Evolutionary conservation across 148 eudicot genomes (phyloP), one percentile per base, ranked within the genome.

Genomic region (Pouteria glomerata): DNA sequence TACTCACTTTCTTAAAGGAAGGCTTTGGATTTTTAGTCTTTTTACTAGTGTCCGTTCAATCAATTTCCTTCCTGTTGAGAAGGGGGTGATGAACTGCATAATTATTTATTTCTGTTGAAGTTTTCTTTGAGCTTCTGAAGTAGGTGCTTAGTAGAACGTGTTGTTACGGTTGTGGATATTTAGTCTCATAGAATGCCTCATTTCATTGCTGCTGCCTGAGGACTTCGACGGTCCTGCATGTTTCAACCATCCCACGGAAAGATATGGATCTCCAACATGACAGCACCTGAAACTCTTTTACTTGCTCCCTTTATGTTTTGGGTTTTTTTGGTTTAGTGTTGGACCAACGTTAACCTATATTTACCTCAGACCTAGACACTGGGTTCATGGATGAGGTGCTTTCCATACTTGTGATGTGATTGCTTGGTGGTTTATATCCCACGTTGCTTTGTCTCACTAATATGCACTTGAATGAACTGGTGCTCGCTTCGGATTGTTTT

Each of bases 181-280:
- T 45, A 63, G 11, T 63, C 48, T 41, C 30, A 63, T 41, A 63
- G 0, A n/a, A n/a, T 37, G 15, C 48, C 24, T 18, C 39, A 33
- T 14, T 23, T 41, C 23, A 42, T 63, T 39, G 34, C 50, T 13
- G 18, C 50, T 39, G 14, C 50, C 21, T 63, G 18, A 41, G 31
- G 47, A 63, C n/a, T n/a, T n/a, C n/a, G n/a, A n/a, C n/a, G n/a
- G n/a, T 18, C 50, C 48, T 63, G 48, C 67, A 37, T 23, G 50
- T 63, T 63, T 62, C 7, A 62, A 41, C 31, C 29, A 63, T 63
- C 50, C 2, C 3, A 16, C 27, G 53, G 47, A 10, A 55, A 27
- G 16, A 15, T 65, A 21, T 31, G 24, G 19, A 24, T 18, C 35
- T 27, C 14, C 53, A 18, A 15, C 26, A 65, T 42, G 4, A 21